phyloP scores from a whole-genome alignment of 2,329 filamentous ascomycete genomes.

The Verticillium dahliae region DNA sequence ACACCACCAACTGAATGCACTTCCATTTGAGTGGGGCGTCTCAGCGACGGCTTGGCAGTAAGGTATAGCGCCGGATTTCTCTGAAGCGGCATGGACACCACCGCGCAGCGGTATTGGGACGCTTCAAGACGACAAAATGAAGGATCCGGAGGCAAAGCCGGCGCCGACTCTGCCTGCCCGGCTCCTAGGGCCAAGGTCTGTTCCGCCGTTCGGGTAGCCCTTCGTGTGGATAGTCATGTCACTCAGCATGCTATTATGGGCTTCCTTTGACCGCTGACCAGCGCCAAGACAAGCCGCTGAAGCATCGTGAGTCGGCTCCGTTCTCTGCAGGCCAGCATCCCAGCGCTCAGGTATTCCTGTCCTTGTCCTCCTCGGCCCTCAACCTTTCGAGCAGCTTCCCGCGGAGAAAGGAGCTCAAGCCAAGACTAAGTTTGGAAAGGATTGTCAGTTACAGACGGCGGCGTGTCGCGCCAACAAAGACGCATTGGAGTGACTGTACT shows the following conservation, averaged over 20 bases:
- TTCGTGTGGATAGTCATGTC: background rate
- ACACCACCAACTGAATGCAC: too few relatives aligned
- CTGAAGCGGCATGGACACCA: too few relatives aligned
- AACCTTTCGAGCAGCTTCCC: conserved; percentile 48
- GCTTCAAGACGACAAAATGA: background rate
- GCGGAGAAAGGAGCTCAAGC: conserved; percentile 47
- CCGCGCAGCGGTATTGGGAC: too few relatives aligned
- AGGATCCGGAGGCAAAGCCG: background rate
- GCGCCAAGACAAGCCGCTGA: background rate
- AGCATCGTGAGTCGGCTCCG: background rate
- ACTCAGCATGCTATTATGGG: background rate
- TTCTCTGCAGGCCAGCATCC: background rate
- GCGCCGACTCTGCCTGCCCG: background rate
- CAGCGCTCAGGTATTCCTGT: conserved; percentile 3
- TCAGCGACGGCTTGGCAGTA: too few relatives aligned
- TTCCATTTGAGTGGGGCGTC: too few relatives aligned
- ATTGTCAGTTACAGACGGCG: background rate
- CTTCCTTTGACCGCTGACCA: background rate
- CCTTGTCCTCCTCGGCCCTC: conserved; percentile 40
- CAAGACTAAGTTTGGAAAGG: conserved; percentile 30
- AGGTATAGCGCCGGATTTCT: too few relatives aligned
- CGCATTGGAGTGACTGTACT: conserved; percentile 25
- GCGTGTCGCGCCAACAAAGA: background rate
- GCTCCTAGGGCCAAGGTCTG: background rate
- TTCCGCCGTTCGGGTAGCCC: background rate